Percentiles rank a stretch among this genome's conserved stretches.
These are phyloP conservation scores for Penicillium olsonii DNA, from an alignment of 2,329 filamentous ascomycete species.

Conservation along the genomic window DNA sequence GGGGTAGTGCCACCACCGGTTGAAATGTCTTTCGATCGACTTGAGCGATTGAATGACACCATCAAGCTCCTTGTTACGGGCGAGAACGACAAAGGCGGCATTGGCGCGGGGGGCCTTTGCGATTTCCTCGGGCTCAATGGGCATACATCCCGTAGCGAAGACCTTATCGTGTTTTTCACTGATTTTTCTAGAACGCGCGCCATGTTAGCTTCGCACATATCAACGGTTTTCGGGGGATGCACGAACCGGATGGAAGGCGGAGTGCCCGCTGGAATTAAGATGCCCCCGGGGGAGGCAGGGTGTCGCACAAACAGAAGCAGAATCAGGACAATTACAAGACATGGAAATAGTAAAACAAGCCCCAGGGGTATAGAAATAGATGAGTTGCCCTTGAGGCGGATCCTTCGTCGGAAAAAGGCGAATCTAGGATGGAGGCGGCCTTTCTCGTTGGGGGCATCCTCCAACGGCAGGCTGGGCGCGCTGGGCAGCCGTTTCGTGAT, in stretches of 20 bases:
- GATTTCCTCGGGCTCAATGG: constrained; percentile 68
- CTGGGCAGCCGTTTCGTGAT: constrained; percentile 55
- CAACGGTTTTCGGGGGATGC: constrained; percentile 13
- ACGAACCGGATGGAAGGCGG: constrained; percentile 87
- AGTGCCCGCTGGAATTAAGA: constrained; percentile 83
- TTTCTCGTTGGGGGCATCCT: constrained; percentile 50
- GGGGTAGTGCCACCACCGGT: constrained; percentile 97
- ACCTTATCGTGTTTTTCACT: constrained; percentile 97
- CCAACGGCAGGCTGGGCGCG: constrained; percentile 47
- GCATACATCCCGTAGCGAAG: constrained; percentile 83
- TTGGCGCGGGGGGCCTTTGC: constrained; percentile 70
- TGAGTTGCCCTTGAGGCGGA: constrained; percentile 88
- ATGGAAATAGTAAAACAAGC: constrained; percentile 88
- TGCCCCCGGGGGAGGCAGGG: constrained; percentile 76
- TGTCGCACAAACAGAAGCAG: constrained; percentile 86
- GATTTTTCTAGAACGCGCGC: constrained; percentile 69
- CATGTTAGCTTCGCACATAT: constrained; percentile 17
- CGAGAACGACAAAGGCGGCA: constrained; percentile 92
- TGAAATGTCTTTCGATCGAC: constrained; percentile 98
- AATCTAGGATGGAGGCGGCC: constrained; percentile 53
- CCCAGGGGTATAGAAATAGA: constrained; percentile 89
- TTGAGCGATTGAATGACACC: constrained; percentile 96
- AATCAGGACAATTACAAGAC: constrained; percentile 87
- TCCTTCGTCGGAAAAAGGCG: constrained; percentile 80
- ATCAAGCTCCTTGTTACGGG: constrained; percentile 92